A percentile compares a stretch with the other conserved stretches of the same genome.
phyloP scores from a whole-genome alignment of 441 rosid species.

The Hura crepitans region DNA sequence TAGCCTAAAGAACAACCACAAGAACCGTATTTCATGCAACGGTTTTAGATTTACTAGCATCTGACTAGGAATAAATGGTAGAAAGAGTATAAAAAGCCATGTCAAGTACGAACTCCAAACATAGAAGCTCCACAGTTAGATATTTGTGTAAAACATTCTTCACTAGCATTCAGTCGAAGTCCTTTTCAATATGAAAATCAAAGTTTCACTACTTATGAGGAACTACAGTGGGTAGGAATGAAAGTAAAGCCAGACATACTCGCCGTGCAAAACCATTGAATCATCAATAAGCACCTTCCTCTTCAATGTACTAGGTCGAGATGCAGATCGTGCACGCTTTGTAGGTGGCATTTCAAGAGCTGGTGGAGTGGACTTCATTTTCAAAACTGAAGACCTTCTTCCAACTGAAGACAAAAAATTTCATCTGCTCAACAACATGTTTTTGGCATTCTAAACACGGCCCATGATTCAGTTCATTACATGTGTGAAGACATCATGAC shows the following conservation, averaged over 20 bases:
- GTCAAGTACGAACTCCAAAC: not conserved
- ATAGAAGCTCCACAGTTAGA: not conserved
- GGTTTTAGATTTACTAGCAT: not conserved
- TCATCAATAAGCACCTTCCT: conserved; percentile 97
- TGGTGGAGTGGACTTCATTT: conserved; percentile 74
- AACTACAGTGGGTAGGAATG: not conserved
- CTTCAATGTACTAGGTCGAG: conserved; percentile 60
- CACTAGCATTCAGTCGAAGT: not conserved
- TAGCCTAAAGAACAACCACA: conserved; percentile 16
- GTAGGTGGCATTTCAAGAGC: conserved; percentile 51
- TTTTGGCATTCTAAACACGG: not conserved
- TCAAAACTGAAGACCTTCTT: conserved; percentile 72
- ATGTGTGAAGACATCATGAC: not conserved
- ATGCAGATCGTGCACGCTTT: conserved; percentile 58
- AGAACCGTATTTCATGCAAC: not conserved
- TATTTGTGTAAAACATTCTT: conserved; percentile 4
- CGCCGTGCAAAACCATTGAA: conserved; percentile 94
- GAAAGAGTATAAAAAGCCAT: not conserved
- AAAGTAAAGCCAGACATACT: conserved; percentile 46
- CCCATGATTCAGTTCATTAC: not conserved
- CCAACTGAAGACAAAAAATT: conserved; percentile 52
- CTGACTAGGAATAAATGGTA: not conserved
- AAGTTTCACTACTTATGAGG: not conserved
- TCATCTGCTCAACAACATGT: not conserved
- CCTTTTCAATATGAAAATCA: not conserved